A percentile compares a stretch with the other conserved stretches of the same genome.
Conservation (phyloP, 441 rosid genomes). For the Daphne laureola region DNA sequence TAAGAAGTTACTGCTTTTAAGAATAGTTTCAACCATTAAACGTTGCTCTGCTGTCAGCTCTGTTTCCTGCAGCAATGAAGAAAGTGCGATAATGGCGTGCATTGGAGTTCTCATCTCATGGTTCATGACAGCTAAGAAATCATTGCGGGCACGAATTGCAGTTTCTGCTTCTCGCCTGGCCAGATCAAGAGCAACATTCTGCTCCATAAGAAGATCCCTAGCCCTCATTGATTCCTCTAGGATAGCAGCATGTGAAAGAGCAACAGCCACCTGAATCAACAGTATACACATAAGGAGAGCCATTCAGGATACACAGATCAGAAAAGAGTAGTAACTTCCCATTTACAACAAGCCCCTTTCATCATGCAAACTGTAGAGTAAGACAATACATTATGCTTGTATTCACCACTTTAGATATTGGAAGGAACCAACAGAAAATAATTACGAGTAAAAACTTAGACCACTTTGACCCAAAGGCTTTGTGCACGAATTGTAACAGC, state of each 20-base stretch:
- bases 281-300: conserved; percentile 1
- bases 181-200: conserved; percentile 84
- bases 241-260: conserved; percentile 97
- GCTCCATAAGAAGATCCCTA: conserved; percentile 95
- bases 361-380: not conserved
- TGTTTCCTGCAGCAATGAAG: conserved; percentile 96
- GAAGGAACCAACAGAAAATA: not conserved
- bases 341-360: not conserved
- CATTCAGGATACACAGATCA: not conserved
- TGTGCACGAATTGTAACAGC: too few species aligned
- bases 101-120: conserved; percentile 98
- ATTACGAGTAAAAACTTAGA: not conserved
- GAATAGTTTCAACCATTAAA: conserved; percentile 90
- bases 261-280: conserved; percentile 80
- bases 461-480: too few species aligned
- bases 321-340: not conserved
- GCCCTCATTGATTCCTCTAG: conserved; percentile 98
- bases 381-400: not conserved
- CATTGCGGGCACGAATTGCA: conserved; percentile 92
- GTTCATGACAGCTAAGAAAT: conserved; percentile 98
- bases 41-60: conserved; percentile 92
- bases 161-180: conserved; percentile 97
- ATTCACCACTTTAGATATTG: not conserved
- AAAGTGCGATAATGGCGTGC: conserved; percentile 95
- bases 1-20: conserved; percentile 85